Conservation (phyloP, 371 early-diverging fungal genomes). For the Capillidium rhysosporum region DNA sequence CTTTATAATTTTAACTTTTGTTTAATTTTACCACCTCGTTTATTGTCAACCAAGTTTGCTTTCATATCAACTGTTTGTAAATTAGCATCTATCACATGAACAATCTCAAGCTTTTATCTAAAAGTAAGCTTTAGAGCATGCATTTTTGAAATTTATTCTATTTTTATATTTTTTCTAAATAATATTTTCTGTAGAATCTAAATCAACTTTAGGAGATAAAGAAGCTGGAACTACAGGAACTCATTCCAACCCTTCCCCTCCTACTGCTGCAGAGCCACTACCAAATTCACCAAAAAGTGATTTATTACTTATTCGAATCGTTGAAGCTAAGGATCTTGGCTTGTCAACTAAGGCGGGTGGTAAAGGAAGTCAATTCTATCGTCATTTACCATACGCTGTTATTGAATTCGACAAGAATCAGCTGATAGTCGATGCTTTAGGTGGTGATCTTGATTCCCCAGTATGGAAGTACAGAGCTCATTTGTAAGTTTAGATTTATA, state of each 20-base stretch:
- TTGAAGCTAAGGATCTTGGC: conserved; percentile 2
- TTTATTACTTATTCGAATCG: background rate
- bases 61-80: too few species aligned
- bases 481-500: conserved; percentile 84
- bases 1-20: too few species aligned
- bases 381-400: conserved; percentile 72
- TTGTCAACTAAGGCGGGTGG: background rate
- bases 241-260: background rate
- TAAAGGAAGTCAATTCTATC: conserved; percentile 16
- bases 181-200: background rate
- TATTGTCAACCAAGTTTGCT: too few species aligned
- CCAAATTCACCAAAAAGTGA: background rate
- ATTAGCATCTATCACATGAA: too few species aligned
- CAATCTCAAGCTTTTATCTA: too few species aligned
- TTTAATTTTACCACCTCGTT: too few species aligned
- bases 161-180: too few species aligned
- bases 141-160: too few species aligned
- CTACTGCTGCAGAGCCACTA: background rate
- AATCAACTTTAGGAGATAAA: background rate
- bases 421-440: conserved; percentile 57
- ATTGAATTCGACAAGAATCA: conserved; percentile 90
- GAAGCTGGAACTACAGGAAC: background rate
- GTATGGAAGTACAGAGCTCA: conserved; percentile 68
- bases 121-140: too few species aligned
- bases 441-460: conserved; percentile 49